Evolutionary conservation across 176 grass and related monocot genomes (phyloP).

Genomic region (Musa itinerans): DNA sequence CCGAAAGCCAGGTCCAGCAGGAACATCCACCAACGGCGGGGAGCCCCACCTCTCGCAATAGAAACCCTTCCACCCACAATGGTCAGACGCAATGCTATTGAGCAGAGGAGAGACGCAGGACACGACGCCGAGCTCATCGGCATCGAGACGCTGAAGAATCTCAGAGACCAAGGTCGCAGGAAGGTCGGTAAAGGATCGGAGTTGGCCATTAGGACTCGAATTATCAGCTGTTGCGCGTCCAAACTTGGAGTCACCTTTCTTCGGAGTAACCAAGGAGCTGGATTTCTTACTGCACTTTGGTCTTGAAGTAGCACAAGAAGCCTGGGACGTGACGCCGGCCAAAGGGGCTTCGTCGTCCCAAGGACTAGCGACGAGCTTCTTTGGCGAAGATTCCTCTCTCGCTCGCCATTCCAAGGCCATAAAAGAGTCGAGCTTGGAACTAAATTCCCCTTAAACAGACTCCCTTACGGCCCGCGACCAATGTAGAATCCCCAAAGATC

Average conservation of each 20-base stretch:
- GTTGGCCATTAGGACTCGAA: neutral
- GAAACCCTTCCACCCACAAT: conserved; percentile 82
- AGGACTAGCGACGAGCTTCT: conserved; percentile 25
- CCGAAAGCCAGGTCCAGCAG: neutral
- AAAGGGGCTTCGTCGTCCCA: conserved; percentile 18
- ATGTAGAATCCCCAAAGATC: neutral
- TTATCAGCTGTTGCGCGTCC: conserved; percentile 14
- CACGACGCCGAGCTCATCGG: conserved; percentile 68
- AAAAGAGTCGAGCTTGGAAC: conserved; percentile 33
- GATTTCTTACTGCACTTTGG: conserved; percentile 22
- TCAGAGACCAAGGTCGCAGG: conserved; percentile 57
- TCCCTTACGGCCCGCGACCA: neutral
- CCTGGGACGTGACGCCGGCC: neutral
- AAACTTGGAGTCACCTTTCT: conserved; percentile 16
- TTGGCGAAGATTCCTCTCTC: conserved; percentile 33
- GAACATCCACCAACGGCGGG: neutral
- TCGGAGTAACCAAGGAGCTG: conserved; percentile 17
- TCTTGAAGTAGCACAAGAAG: neutral
- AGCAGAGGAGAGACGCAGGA: conserved; percentile 67
- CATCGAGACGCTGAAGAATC: conserved; percentile 66
- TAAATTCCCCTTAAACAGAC: neutral
- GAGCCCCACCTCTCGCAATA: conserved; percentile 75
- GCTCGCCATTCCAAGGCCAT: conserved; percentile 79
- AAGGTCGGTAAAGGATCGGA: conserved; percentile 54
- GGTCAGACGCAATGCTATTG: conserved; percentile 56